These are phyloP conservation scores for Heimioporus sp. DNA, from an alignment of 768 basidiomycete genomes.

Conservation along the genomic window DNA sequence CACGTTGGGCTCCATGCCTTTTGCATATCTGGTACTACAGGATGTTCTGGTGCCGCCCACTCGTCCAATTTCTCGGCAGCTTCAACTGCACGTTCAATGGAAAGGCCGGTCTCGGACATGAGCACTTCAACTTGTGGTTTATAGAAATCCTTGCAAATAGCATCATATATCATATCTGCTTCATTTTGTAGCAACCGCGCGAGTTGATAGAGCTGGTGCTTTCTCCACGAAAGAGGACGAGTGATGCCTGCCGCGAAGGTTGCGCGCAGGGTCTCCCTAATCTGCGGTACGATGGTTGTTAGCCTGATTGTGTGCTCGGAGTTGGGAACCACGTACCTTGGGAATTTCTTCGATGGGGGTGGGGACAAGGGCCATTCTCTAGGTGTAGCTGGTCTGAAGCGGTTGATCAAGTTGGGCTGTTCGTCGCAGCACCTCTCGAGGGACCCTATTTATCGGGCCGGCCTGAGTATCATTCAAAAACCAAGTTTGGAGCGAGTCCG, in stretches of 20 bases:
- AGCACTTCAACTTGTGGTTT: conserved; percentile 58
- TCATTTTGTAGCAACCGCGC: conserved; percentile 77
- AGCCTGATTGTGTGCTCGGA: not conserved
- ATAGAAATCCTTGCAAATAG: conserved; percentile 63
- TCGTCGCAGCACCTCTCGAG: too few relatives aligned
- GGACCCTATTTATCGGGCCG: too few relatives aligned
- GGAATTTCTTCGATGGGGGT: conserved; percentile 56
- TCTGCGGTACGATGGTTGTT: conserved; percentile 34
- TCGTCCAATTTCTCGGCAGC: too few relatives aligned
- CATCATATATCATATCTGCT: conserved; percentile 48
- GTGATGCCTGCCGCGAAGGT: conserved; percentile 67
- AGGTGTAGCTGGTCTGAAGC: too few relatives aligned
- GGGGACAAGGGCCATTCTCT: conserved; percentile 19
- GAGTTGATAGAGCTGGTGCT: conserved; percentile 73
- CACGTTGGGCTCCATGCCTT: too few relatives aligned
- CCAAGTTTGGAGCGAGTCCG: too few relatives aligned
- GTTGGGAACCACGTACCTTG: conserved; percentile 31
- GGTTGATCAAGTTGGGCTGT: too few relatives aligned
- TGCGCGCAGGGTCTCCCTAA: conserved; percentile 50
- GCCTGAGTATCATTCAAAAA: too few relatives aligned
- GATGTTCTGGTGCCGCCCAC: too few relatives aligned
- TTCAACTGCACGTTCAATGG: conserved; percentile 38
- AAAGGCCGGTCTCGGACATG: conserved; percentile 35
- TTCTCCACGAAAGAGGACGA: conserved; percentile 62
- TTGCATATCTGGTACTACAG: too few relatives aligned